phyloP scores from a whole-genome alignment of 768 basidiomycete genomes.

The Phlebiopsis gigantea region DNA sequence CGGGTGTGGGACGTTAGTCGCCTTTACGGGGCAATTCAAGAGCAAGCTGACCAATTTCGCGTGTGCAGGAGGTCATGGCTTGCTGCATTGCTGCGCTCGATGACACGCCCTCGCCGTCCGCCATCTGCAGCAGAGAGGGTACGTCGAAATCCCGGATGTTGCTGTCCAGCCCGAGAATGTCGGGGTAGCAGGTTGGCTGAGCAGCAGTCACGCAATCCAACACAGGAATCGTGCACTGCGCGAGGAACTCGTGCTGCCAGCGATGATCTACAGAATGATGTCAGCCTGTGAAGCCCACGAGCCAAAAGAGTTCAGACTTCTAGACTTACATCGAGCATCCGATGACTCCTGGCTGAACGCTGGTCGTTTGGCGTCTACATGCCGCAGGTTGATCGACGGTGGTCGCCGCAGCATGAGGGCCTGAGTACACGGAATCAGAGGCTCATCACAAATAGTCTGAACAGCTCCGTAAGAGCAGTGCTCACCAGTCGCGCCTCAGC shows the following conservation, averaged over 20 bases:
- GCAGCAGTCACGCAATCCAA: conserved; percentile 53
- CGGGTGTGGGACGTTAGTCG: background rate
- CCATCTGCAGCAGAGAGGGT: conserved; percentile 45
- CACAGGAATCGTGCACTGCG: conserved; percentile 57
- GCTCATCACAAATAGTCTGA: conserved; percentile 11
- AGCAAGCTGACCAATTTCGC: conserved; percentile 50
- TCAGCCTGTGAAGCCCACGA: background rate
- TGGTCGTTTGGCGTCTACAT: conserved; percentile 52
- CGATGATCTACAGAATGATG: conserved; percentile 45
- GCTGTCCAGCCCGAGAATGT: conserved; percentile 48
- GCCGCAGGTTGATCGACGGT: conserved; percentile 57
- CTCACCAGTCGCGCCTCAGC: conserved; percentile 65
- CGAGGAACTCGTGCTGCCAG: conserved; percentile 67
- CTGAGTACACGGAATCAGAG: conserved; percentile 28
- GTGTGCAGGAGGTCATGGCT: conserved; percentile 52
- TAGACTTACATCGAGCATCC: conserved; percentile 3
- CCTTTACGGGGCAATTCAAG: background rate
- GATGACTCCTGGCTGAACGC: conserved; percentile 1
- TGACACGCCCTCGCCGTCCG: conserved; percentile 30
- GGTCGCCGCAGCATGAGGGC: conserved; percentile 68
- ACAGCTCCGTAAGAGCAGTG: background rate
- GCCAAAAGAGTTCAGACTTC: background rate
- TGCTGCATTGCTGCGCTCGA: conserved; percentile 58
- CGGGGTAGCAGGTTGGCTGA: conserved; percentile 44
- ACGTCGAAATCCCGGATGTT: conserved; percentile 50